phyloP scores from a whole-genome alignment of 805 yeast genomes.

The Candida taoyuanica region DNA sequence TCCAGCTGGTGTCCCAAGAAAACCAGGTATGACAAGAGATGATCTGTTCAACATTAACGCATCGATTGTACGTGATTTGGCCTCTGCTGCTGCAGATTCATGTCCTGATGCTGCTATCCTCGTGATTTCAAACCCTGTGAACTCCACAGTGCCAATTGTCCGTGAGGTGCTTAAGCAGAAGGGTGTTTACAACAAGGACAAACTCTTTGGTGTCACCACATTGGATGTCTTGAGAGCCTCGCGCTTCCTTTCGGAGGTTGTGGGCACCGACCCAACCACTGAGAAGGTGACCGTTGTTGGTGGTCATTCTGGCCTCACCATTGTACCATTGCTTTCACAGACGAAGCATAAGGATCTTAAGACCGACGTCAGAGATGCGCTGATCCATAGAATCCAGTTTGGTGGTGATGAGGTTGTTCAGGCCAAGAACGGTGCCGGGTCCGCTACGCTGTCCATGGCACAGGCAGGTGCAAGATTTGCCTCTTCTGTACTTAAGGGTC shows the following conservation, averaged over 20 bases:
- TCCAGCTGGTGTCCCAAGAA: conserved; percentile 98
- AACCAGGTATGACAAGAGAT: conserved; percentile 99
- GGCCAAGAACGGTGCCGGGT: conserved; percentile 92
- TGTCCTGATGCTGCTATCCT: conserved; percentile 81
- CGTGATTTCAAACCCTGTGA: conserved; percentile 92
- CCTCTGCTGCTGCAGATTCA: conserved; percentile 75
- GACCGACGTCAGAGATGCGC: conserved; percentile 59
- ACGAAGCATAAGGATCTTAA: conserved; percentile 63
- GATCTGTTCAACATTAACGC: conserved; percentile 96
- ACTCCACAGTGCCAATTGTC: conserved; percentile 95
- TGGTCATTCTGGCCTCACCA: conserved; percentile 96
- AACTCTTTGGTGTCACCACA: conserved; percentile 94
- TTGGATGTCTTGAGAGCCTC: conserved; percentile 87
- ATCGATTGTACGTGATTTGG: conserved; percentile 88
- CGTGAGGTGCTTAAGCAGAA: conserved; percentile 84
- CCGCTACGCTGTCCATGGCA: conserved; percentile 92
- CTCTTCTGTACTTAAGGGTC: conserved; percentile 58
- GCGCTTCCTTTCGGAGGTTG: conserved; percentile 70
- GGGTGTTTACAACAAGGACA: conserved; percentile 88
- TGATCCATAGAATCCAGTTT: conserved; percentile 86
- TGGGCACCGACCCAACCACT: conserved; percentile 67
- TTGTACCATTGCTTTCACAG: conserved; percentile 89
- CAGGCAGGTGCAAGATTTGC: conserved; percentile 82
- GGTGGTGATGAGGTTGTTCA: conserved; percentile 96
- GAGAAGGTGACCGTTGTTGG: conserved; percentile 88